phyloP scores from a whole-genome alignment of 1,284 basidiomycete species.

The Wallemia mellicola region DNA sequence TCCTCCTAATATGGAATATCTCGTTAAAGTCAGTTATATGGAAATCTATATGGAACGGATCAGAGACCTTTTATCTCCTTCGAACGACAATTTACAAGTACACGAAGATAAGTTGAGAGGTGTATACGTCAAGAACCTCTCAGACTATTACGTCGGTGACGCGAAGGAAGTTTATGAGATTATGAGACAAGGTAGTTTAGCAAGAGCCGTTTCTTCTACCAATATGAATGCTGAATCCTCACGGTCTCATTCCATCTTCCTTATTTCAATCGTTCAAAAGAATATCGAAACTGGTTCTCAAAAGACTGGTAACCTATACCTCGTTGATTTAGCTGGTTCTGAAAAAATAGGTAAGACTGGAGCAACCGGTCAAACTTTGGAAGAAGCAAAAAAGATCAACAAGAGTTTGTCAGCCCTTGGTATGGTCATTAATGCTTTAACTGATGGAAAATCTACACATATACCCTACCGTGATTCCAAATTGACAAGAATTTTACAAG shows the following conservation, averaged over 20 bases:
- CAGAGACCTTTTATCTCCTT: conserved; percentile 77
- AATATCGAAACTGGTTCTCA: conserved; percentile 85
- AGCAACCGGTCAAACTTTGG: conserved; percentile 88
- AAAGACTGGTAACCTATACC: conserved; percentile 88
- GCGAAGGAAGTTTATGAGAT: conserved; percentile 95
- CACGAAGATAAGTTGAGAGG: conserved; percentile 96
- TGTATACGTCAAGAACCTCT: conserved; percentile 91
- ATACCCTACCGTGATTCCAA: conserved; percentile 98
- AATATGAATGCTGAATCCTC: conserved; percentile 99
- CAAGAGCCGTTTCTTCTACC: conserved; percentile 77
- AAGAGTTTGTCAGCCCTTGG: conserved; percentile 90
- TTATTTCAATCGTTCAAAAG: conserved; percentile 85
- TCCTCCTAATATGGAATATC: conserved; percentile 81
- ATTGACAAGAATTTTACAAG: conserved; percentile 95
- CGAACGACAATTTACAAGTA: conserved; percentile 93
- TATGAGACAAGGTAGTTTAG: conserved; percentile 79
- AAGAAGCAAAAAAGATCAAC: conserved; percentile 99
- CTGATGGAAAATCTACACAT: conserved; percentile 89
- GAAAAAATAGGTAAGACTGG: conserved; percentile 95
- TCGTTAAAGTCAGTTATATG: conserved; percentile 99
- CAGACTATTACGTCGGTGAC: conserved; percentile 91
- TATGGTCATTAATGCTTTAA: conserved; percentile 98
- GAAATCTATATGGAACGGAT: conserved; percentile 97
- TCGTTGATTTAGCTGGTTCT: conserved; percentile 93
- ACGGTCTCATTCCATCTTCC: conserved; percentile 94